These are phyloP conservation scores for Penicillium taxi DNA, from an alignment of 495 filamentous ascomycete species.

Conservation along the genomic window DNA sequence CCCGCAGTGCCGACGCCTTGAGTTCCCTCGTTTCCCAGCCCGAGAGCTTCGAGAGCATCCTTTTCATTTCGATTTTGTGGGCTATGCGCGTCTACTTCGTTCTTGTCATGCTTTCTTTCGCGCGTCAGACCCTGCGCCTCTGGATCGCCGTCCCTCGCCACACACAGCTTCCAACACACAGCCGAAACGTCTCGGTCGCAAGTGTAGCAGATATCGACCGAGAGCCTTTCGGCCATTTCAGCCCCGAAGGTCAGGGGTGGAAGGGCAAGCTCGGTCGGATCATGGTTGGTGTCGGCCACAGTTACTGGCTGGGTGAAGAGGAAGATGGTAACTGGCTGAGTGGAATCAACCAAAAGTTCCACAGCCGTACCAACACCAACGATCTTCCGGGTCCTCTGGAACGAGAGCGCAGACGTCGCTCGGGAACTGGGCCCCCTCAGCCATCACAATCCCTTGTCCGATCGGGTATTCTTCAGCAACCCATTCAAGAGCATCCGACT, in stretches of 20 bases:
- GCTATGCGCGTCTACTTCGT: constrained; percentile 66
- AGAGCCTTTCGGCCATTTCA: constrained; percentile 62
- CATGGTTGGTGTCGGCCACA: constrained; percentile 61
- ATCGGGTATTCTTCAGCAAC: constrained; percentile 28
- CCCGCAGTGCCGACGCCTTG: constrained; percentile 29
- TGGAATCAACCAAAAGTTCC: constrained; percentile 51
- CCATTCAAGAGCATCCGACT: constrained; percentile 26
- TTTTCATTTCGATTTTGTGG: constrained; percentile 65
- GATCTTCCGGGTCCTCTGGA: constrained; percentile 51
- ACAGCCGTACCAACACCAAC: constrained; percentile 23
- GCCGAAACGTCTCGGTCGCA: constrained; percentile 39
- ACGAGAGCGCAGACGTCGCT: constrained; percentile 58
- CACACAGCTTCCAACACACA: constrained; percentile 38
- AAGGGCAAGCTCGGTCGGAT: constrained; percentile 61
- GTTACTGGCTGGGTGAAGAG: constrained; percentile 67
- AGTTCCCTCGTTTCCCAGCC: constrained; percentile 51
- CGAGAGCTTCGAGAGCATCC: constrained; percentile 67
- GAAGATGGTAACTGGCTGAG: constrained; percentile 53
- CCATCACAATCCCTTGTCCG: constrained; percentile 37
- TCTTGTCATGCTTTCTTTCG: constrained; percentile 71
- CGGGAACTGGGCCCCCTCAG: constrained; percentile 57
- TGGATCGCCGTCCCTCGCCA: constrained; percentile 41
- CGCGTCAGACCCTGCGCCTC: constrained; percentile 58
- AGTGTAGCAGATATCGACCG: constrained; percentile 46
- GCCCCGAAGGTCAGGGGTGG: constrained; percentile 67